phyloP scores from a whole-genome alignment of 2,329 filamentous ascomycete species.

The Fusarium praegraminearum region DNA sequence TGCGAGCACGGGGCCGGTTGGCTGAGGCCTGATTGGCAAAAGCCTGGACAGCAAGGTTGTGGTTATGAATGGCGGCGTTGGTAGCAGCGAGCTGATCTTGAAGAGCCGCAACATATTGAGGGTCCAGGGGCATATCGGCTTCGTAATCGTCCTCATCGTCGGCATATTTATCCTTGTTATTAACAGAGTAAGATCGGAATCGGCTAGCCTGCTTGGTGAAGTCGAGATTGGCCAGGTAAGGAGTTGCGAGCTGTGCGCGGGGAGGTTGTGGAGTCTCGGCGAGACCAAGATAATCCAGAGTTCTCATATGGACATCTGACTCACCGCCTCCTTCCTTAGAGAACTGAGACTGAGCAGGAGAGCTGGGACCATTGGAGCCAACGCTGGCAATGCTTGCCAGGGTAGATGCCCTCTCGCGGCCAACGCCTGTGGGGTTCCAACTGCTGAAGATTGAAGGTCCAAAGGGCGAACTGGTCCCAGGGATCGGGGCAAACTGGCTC shows the following conservation, averaged over 20 bases:
- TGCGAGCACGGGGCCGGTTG: constrained; percentile 87
- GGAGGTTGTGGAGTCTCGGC: constrained; percentile 91
- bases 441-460: constrained; percentile 91
- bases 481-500: constrained; percentile 72
- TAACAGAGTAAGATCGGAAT: constrained; percentile 97
- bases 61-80: constrained; percentile 81
- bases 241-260: constrained; percentile 78
- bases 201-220: constrained; percentile 84
- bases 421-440: constrained; percentile 76
- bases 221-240: constrained; percentile 80
- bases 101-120: constrained; percentile 69
- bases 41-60: constrained; percentile 93
- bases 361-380: constrained; percentile 89
- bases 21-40: constrained; percentile 87
- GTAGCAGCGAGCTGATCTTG: constrained; percentile 74
- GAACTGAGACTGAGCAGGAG: constrained; percentile 86
- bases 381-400: constrained; percentile 86
- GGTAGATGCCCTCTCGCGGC: constrained; percentile 86
- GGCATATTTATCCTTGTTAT: constrained; percentile 97
- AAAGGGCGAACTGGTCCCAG: constrained; percentile 75
- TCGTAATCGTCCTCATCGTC: constrained; percentile 86
- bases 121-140: constrained; percentile 63
- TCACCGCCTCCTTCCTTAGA: constrained; percentile 87
- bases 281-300: constrained; percentile 93
- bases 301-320: constrained; percentile 87